These are phyloP conservation scores for Houttuynia cordata DNA, from an alignment of 164 flowering plant genomes.

Conservation along the genomic window DNA sequence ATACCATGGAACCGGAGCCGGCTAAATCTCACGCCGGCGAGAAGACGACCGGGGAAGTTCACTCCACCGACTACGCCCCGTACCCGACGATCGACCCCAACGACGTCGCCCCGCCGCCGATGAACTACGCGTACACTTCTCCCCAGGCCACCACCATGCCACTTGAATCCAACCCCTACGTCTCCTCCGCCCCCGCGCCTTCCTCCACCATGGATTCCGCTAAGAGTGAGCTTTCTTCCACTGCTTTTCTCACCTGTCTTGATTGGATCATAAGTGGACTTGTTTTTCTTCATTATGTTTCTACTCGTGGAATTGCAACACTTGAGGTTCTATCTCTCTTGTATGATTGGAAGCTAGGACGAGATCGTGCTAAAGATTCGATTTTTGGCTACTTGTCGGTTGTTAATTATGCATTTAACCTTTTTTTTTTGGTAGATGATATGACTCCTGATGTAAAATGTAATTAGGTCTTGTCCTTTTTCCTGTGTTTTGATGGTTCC, in stretches of 20 bases:
- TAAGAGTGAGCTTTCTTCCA: not conserved
- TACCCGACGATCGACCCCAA: slow-evolving; percentile 4
- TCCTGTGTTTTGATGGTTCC: not conserved
- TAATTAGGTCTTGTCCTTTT: too few relatives aligned
- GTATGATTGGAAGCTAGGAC: too few relatives aligned
- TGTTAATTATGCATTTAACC: too few relatives aligned
- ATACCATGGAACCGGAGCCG: not conserved
- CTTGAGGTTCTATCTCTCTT: too few relatives aligned
- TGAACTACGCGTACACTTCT: not conserved
- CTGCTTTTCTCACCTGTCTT: not conserved
- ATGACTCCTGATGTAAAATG: too few relatives aligned
- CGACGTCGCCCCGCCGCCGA: slow-evolving; percentile 1
- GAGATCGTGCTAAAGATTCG: too few relatives aligned
- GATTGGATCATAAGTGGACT: too few relatives aligned
- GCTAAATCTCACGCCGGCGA: not conserved
- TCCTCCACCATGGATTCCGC: not conserved
- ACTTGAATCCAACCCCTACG: slow-evolving; percentile 1
- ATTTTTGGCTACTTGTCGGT: too few relatives aligned
- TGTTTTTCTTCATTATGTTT: too few relatives aligned
- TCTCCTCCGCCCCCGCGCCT: slow-evolving; percentile 3
- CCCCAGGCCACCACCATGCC: slow-evolving; percentile 1
- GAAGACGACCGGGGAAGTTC: not conserved
- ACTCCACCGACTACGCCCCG: slow-evolving; percentile 4
- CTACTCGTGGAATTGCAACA: too few relatives aligned
- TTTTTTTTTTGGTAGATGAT: too few relatives aligned